Evolutionary conservation across 352 stramenopile genomes (phyloP).

Genomic region (Globisporangium acanthophoron): DNA sequence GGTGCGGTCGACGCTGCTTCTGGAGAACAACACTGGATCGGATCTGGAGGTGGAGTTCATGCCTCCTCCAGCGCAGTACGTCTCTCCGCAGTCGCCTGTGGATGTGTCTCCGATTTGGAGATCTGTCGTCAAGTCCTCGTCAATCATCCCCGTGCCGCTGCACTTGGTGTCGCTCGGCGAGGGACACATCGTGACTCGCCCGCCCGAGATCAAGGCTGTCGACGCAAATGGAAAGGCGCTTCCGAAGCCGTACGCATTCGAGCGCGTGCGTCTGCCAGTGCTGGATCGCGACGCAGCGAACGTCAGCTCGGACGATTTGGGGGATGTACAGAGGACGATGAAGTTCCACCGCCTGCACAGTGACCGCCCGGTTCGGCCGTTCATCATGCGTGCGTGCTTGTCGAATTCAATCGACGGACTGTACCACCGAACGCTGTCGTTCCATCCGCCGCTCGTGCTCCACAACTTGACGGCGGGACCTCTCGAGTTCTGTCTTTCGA

Average conservation of each 20-base stretch:
- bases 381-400: constrained; percentile 70
- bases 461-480: constrained; percentile 71
- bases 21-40: constrained; percentile 82
- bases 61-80: constrained; percentile 35
- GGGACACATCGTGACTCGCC: constrained; percentile 67
- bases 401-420: constrained; percentile 46
- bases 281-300: constrained; percentile 36
- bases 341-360: constrained; percentile 78
- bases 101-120: constrained; percentile 54
- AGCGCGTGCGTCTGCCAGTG: constrained; percentile 60
- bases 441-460: constrained; percentile 72
- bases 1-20: constrained; percentile 67
- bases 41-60: constrained; percentile 86
- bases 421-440: constrained; percentile 72
- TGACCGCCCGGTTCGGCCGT: constrained; percentile 71
- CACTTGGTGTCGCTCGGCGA: constrained; percentile 70
- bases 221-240: constrained; percentile 20
- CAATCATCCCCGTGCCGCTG: constrained; percentile 58
- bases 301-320: constrained; percentile 24
- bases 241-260: constrained; percentile 70
- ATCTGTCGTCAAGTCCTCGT: constrained; percentile 49
- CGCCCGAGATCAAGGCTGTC: constrained; percentile 42
- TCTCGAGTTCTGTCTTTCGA: constrained; percentile 70
- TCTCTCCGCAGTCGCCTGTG: constrained; percentile 27
- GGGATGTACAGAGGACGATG: constrained; percentile 37